Conservation (phyloP, 768 basidiomycete genomes). For the Suillus subluteus region DNA sequence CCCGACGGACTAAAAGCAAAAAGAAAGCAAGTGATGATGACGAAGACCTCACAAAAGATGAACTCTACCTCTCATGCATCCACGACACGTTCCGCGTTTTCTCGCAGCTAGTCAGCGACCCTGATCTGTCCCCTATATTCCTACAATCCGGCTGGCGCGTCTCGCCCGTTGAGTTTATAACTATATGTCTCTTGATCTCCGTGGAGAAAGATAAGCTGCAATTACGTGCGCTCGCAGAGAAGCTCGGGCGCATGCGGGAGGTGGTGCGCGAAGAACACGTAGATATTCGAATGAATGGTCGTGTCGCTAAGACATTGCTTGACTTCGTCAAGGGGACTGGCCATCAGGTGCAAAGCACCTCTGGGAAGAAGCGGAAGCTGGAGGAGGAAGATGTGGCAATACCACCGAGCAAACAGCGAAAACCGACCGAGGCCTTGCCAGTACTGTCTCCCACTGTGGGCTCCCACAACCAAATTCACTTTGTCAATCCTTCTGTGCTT, state of each 20-base stretch:
- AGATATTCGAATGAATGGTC: constrained; percentile 68
- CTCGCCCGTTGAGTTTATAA: constrained; percentile 71
- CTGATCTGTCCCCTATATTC: constrained; percentile 41
- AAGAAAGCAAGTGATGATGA: constrained; percentile 21
- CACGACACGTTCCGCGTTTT: constrained; percentile 51
- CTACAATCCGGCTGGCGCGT: constrained; percentile 49
- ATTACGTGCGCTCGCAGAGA: constrained; percentile 44
- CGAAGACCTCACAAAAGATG: constrained; percentile 32
- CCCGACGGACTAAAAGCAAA: constrained; percentile 22
- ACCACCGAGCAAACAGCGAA: constrained; percentile 13
- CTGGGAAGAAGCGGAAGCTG: constrained; percentile 27
- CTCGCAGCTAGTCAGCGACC: constrained; percentile 45
- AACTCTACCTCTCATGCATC: constrained; percentile 39
- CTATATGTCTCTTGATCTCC: constrained; percentile 56
- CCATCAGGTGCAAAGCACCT: background rate
- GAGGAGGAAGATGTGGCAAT: constrained; percentile 23
- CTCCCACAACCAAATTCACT: background rate
- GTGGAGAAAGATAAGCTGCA: constrained; percentile 46
- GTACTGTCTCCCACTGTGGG: background rate
- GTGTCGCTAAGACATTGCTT: constrained; percentile 58
- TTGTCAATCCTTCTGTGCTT: constrained; percentile 3
- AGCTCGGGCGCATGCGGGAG: constrained; percentile 54
- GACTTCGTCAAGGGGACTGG: constrained; percentile 48
- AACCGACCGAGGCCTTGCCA: background rate
- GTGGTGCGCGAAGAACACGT: constrained; percentile 56